A percentile compares a stretch with the other conserved stretches of the same genome.
Evolutionary conservation across 192 early-diverging fungal genomes (phyloP).

Genomic region (Diversispora eburnea): DNA sequence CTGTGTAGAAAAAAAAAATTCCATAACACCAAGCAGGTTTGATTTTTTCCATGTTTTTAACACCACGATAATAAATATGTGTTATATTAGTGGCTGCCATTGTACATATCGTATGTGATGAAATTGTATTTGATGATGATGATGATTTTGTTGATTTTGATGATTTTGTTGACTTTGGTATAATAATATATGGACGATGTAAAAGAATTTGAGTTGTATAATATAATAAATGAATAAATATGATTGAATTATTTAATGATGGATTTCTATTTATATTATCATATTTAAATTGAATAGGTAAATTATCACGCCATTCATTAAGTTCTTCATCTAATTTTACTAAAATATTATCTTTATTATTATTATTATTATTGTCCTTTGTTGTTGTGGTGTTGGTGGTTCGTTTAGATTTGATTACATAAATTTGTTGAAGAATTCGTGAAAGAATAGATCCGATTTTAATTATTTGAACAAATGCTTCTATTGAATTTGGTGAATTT

Average conservation of each 20-base stretch:
- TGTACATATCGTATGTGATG: slow-evolving; percentile 40
- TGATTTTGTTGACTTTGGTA: slow-evolving; percentile 28
- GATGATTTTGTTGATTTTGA: neutral
- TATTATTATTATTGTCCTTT: too few relatives aligned
- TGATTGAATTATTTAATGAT: neutral
- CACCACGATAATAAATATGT: slow-evolving; percentile 15
- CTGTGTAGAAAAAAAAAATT: slow-evolving; percentile 13
- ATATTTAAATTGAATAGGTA: slow-evolving; percentile 44
- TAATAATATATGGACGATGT: slow-evolving; percentile 48
- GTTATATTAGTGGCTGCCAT: slow-evolving; percentile 44
- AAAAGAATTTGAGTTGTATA: slow-evolving; percentile 52
- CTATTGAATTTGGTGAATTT: slow-evolving; percentile 15
- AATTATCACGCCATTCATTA: slow-evolving; percentile 41
- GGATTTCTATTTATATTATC: slow-evolving; percentile 30
- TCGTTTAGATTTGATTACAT: too few relatives aligned
- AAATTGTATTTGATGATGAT: neutral
- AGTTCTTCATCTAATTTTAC: slow-evolving; percentile 32
- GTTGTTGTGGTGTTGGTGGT: too few relatives aligned
- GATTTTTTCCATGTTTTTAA: neutral
- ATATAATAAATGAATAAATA: slow-evolving; percentile 47
- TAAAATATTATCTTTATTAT: slow-evolving; percentile 20
- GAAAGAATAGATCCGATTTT: slow-evolving; percentile 32
- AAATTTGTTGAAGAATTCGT: too few relatives aligned
- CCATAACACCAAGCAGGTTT: neutral
- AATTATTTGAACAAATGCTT: slow-evolving; percentile 41